These are phyloP conservation scores for Marchantia polymorpha DNA, from an alignment of 225 moss, liverwort and hornwort genomes.

Conservation along the genomic window DNA sequence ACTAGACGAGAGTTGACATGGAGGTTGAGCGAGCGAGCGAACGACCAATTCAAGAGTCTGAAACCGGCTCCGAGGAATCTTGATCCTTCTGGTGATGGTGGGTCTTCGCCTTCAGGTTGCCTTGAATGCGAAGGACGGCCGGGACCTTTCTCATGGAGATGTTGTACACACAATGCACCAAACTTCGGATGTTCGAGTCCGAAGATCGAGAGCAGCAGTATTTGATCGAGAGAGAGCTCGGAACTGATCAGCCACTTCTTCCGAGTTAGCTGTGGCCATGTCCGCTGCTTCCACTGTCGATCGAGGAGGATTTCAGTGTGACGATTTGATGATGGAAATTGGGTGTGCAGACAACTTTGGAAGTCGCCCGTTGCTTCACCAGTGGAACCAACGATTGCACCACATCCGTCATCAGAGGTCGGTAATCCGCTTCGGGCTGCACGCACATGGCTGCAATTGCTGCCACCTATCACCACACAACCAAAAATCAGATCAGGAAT, in stretches of 20 bases:
- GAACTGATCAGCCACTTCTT: no score
- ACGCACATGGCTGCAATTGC: conserved; percentile 61
- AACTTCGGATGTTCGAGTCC: not conserved
- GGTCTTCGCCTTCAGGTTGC: not conserved
- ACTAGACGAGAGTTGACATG: not conserved
- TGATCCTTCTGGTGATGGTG: not conserved
- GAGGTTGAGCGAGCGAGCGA: not conserved
- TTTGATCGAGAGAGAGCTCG: no score
- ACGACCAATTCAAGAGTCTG: no score
- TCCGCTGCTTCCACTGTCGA: conserved; percentile 52
- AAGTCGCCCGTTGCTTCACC: conserved; percentile 42
- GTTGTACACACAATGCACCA: conserved; percentile 11
- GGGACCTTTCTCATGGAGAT: not conserved
- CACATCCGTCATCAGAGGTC: conserved; percentile 56
- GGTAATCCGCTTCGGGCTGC: conserved; percentile 54
- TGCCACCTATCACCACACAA: conserved; percentile 26
- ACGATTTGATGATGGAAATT: conserved; percentile 54
- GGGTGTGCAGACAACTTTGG: conserved; percentile 44
- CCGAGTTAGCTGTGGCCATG: conserved; percentile 23
- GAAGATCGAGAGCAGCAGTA: not conserved
- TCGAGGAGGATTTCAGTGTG: conserved; percentile 44
- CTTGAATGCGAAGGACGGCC: conserved; percentile 6
- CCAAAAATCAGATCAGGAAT: not conserved
- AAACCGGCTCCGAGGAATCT: not conserved
- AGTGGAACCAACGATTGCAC: conserved; percentile 53